These are phyloP conservation scores for Persicaria maculosa DNA, from an alignment of 148 eudicot species.

Conservation along the genomic window DNA sequence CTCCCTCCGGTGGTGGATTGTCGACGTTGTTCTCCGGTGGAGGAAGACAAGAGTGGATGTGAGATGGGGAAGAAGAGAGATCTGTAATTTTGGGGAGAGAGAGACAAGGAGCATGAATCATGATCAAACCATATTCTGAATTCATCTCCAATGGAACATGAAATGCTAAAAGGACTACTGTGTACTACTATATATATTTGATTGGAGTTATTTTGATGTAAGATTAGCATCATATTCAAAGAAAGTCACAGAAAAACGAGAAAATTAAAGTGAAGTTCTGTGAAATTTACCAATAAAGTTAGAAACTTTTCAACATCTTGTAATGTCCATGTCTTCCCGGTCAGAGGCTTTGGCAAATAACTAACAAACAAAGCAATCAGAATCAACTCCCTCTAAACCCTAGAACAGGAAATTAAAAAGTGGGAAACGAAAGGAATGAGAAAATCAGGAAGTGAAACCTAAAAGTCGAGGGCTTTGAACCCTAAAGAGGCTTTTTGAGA, in stretches of 20 bases:
- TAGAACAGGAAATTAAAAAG: not conserved
- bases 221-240: not conserved
- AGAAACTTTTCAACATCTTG: conserved; percentile 75
- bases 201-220: too few species aligned
- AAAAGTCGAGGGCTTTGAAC: conserved; percentile 57
- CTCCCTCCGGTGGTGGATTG: too few species aligned
- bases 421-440: not conserved
- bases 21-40: too few species aligned
- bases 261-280: not conserved
- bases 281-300: conserved; percentile 50
- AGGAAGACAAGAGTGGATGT: too few species aligned
- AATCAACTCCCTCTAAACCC: not conserved
- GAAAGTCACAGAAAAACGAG: not conserved
- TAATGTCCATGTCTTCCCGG: conserved; percentile 73
- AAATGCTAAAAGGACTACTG: too few species aligned
- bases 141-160: too few species aligned
- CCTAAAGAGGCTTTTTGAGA: conserved; percentile 60
- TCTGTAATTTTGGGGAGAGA: too few species aligned
- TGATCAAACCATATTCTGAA: too few species aligned
- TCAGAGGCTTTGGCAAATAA: conserved; percentile 78
- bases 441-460: conserved; percentile 27
- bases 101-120: too few species aligned
- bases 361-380: not conserved
- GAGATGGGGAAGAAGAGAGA: too few species aligned
- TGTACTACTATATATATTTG: too few species aligned